phyloP scores from a whole-genome alignment of 2,329 filamentous ascomycete species.

The Fusarium heterosporum region DNA sequence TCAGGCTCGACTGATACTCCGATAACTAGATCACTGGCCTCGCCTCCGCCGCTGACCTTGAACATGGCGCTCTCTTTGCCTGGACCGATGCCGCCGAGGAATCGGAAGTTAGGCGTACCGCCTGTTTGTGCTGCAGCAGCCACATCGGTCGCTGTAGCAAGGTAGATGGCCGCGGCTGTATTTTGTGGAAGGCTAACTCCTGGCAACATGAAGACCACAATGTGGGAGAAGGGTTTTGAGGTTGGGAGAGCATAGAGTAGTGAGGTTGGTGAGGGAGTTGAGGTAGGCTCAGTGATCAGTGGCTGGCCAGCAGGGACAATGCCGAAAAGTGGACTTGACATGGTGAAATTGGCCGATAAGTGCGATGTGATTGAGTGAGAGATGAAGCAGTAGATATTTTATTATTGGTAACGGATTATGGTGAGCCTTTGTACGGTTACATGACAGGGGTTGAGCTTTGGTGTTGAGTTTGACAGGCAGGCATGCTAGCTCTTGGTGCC shows the following conservation, averaged over 20 bases:
- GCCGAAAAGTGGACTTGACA: slow-evolving; percentile 62
- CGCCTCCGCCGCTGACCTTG: slow-evolving; percentile 67
- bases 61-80: slow-evolving; percentile 95
- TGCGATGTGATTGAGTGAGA: not conserved
- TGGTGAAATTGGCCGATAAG: not conserved
- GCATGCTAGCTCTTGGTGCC: slow-evolving; percentile 11
- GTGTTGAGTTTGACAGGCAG: slow-evolving; percentile 20
- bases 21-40: slow-evolving; percentile 69
- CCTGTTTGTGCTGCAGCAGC: slow-evolving; percentile 55
- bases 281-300: slow-evolving; percentile 65
- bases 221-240: slow-evolving; percentile 76
- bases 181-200: slow-evolving; percentile 77
- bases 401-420: not conserved
- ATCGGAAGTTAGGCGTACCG: slow-evolving; percentile 73
- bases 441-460: slow-evolving; percentile 1
- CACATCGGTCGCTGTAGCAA: slow-evolving; percentile 66
- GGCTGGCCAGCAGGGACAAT: slow-evolving; percentile 71
- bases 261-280: slow-evolving; percentile 65
- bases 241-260: slow-evolving; percentile 65
- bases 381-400: not conserved
- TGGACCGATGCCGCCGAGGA: slow-evolving; percentile 88
- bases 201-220: slow-evolving; percentile 90
- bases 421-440: slow-evolving; percentile 5
- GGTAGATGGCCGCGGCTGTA: slow-evolving; percentile 90
- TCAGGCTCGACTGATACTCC: slow-evolving; percentile 86